Percentiles rank a stretch among this genome's conserved stretches.
phyloP scores from a whole-genome alignment of 2,329 filamentous ascomycete genomes.

The Paecilomyces niveus region DNA sequence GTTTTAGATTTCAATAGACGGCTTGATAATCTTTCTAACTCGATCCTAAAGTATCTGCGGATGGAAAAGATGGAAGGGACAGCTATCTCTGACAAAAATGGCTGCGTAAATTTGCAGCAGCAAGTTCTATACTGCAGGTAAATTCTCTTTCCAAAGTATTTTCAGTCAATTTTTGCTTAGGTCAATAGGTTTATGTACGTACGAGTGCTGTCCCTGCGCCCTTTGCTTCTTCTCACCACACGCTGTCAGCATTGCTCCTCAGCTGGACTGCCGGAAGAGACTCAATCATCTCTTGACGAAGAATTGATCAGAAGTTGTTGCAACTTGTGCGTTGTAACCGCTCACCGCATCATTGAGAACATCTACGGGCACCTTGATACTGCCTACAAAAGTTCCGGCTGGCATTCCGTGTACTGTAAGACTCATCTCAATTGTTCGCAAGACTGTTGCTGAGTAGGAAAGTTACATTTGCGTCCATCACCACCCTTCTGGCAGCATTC shows the following conservation, averaged over 20 bases:
- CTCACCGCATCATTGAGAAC: background rate
- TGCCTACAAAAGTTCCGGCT: background rate
- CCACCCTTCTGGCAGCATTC: background rate
- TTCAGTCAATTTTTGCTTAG: background rate
- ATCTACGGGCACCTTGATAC: background rate
- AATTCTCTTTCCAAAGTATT: background rate
- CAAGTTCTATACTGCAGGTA: background rate
- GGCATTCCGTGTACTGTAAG: background rate
- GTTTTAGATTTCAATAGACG: background rate
- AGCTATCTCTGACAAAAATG: background rate
- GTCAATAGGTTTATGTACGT: background rate
- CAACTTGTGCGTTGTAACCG: background rate
- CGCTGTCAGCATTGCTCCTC: background rate
- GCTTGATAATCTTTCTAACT: background rate
- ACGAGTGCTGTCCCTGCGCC: background rate
- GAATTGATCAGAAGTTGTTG: background rate
- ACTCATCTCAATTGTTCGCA: background rate
- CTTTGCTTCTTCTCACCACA: background rate
- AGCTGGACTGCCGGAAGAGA: background rate
- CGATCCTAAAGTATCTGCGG: background rate
- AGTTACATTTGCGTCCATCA: background rate
- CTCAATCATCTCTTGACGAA: background rate
- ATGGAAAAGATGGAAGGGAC: background rate
- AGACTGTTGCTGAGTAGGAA: background rate
- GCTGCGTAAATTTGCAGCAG: background rate